Evolutionary conservation across 2,329 filamentous ascomycete species (phyloP), one percentile per base, ranked within the genome.

Genomic region (Aspergillus sergii): DNA sequence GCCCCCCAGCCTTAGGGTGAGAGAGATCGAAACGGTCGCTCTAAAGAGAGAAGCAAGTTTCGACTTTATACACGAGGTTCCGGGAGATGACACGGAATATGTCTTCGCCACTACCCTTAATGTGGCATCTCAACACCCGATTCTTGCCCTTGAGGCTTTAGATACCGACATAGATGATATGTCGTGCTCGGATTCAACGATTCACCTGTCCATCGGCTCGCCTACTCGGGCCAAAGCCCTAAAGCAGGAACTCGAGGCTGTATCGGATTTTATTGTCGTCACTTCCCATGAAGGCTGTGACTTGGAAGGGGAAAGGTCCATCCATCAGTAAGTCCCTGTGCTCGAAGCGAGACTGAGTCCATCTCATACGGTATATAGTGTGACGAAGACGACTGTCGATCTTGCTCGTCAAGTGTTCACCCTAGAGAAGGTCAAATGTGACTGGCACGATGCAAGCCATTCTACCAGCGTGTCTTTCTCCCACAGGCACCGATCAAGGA

Each of bases 221-320:
- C 7, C 57, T n/a, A 26, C 46, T 26, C 32, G 45, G 41, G 7
- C 28, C 43, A 32, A 65, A 23, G 50, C 55, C n/a, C 39, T 64
- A 4, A 58, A 45, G 4, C 50, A 59, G 39, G 64, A 60, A 30
- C 28, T 70, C 12, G 58, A 63, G 32, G 32, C 54, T 16, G 48
- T 46, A 11, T 50, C 57, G 2, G 61, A 58, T 32, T 67, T 70
- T 23, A 39, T 68, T 7, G 59, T 62, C 23, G 64, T 70, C 36
- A 68, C 68, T 14, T 66, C 68, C 16, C 68, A 70, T 58, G 58
- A 32, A 23, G 64, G 62, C 4, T 70, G 68, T 46, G 67, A 70
- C 32, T 51, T 61, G 30, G 62, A 68, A 11, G 68, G 68, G 12
- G 60, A 68, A 54, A 58, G 68, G 32, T 65, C 64, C 36, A 60